A percentile compares a stretch with the other conserved stretches of the same genome.
Evolutionary conservation across 2,329 filamentous ascomycete genomes (phyloP).

Genomic region (Ophiostoma tasmaniense): DNA sequence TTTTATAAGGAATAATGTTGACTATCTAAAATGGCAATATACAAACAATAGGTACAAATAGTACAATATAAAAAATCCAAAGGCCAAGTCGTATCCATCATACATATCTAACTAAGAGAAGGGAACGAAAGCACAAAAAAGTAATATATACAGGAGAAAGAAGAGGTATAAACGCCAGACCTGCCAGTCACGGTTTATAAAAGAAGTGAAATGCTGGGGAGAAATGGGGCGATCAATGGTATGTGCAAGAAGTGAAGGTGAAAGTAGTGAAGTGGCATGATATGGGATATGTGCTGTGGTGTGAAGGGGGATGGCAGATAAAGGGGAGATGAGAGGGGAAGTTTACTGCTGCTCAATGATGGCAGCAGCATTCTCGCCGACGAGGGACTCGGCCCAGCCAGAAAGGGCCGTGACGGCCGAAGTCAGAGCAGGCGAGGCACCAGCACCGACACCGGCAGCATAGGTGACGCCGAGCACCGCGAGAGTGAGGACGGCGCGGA

Average conservation of each 20-base stretch:
- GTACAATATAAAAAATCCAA: not conserved
- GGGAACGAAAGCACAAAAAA: not conserved
- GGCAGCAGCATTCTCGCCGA: slow-evolving; percentile 1
- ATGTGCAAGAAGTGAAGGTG: not conserved
- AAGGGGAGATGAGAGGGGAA: not conserved
- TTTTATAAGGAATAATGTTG: not conserved
- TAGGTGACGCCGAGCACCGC: slow-evolving; percentile 16
- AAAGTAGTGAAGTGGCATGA: not conserved
- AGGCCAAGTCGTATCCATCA: not conserved
- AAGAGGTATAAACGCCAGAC: not conserved
- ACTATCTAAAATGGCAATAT: not conserved
- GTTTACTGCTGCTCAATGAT: slow-evolving; percentile 1
- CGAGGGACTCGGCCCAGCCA: slow-evolving; percentile 11
- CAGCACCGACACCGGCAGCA: slow-evolving; percentile 5
- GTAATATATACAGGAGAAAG: slow-evolving; percentile 1
- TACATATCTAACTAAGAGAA: not conserved
- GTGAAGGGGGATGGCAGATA: not conserved
- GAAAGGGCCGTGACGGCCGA: slow-evolving; percentile 7
- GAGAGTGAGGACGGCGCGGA: slow-evolving; percentile 14
- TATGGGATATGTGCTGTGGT: not conserved
- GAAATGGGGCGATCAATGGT: not conserved
- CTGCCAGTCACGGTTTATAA: not conserved
- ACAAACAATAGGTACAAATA: not conserved
- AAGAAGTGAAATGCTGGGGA: slow-evolving; percentile 7
- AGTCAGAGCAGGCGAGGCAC: slow-evolving; percentile 10